Evolutionary conservation across 2,329 filamentous ascomycete species (phyloP), one percentile per base, ranked within the genome.

Genomic region (Penicillium sp.): DNA sequence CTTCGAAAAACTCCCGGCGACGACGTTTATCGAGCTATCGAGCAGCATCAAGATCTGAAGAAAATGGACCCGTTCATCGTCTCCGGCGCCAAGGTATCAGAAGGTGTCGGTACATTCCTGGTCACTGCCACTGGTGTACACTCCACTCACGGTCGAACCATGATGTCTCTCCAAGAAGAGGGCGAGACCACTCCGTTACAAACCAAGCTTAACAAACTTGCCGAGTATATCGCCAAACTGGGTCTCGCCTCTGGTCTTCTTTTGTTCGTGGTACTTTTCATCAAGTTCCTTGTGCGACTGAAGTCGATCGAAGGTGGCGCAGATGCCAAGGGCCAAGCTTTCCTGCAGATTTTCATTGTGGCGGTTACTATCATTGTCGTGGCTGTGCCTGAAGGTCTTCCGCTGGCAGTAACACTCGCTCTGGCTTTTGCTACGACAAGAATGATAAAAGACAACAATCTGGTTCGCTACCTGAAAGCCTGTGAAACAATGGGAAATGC

Each of bases 1-100:
- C 76, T 92, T 28, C 86, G 84, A 65, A 92, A 92, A 72, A 81
- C 77, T 1, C 70, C 83, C 2, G 87, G 81, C 2, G 83, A 85
- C 24, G 86, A 89, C 11, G 87, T 87, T 18, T 87, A 82, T 68
- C 80, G 80, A 29, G 80, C 84, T 3, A 87, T 89, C 59, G 81
- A 87, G 58, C 78, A 82, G 44, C 79, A 84, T 54, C 79, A 86
- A 48, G 79, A 79, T 14, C 74, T 87, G 29, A 80, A 81, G 59
- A 89, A 89, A 65, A 76, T 88, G 57, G 90, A 92, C 63, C 90
- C 90, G 0, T 93, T 93, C 71, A 91, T 93, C 57, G 79, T 92
- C 3, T 92, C 89, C 19, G 90, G 90, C 42, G 87, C 87, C 2
- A 91, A 91, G 62, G 86, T 93, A 10, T 85, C 86, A 0, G 88